phyloP scores from a whole-genome alignment of 257 asterid genomes.

The Salvia hispanica region DNA sequence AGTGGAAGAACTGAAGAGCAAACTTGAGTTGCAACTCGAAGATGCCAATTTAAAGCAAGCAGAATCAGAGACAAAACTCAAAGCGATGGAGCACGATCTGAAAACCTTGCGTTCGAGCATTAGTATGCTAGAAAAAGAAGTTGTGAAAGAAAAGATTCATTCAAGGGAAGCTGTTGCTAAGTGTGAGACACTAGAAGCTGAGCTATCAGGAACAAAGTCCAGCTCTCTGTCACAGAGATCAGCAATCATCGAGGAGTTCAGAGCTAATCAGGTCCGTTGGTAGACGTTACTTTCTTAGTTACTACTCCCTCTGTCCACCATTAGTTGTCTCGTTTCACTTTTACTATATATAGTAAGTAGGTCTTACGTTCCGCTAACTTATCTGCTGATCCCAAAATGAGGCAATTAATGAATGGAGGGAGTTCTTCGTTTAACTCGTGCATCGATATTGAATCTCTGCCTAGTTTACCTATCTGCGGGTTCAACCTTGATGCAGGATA shows the following conservation, averaged over 20 bases:
- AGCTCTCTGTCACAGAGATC: slow-evolving; percentile 51
- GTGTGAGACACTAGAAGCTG: slow-evolving; percentile 47
- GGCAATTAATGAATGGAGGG: no score
- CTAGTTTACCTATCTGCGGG: not conserved
- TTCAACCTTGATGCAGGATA: slow-evolving; percentile 48
- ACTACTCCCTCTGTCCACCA: not conserved
- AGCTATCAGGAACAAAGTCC: slow-evolving; percentile 50
- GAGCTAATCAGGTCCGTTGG: slow-evolving; percentile 60
- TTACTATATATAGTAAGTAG: no score
- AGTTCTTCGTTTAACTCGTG: not conserved
- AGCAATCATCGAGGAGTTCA: slow-evolving; percentile 51
- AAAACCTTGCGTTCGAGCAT: slow-evolving; percentile 46
- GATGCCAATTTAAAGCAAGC: slow-evolving; percentile 44
- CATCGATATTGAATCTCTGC: not conserved
- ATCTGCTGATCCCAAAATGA: no score
- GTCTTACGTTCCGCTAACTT: no score
- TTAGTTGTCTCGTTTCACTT: no score
- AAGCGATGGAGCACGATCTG: slow-evolving; percentile 43
- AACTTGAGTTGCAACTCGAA: slow-evolving; percentile 44
- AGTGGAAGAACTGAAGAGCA: slow-evolving; percentile 40
- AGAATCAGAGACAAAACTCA: slow-evolving; percentile 50
- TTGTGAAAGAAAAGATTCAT: slow-evolving; percentile 43
- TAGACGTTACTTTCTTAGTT: slow-evolving; percentile 3
- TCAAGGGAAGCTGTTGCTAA: slow-evolving; percentile 57
- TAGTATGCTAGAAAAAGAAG: slow-evolving; percentile 43